A percentile compares a stretch with the other conserved stretches of the same genome.
Evolutionary conservation across 495 filamentous ascomycete genomes (phyloP).

Genomic region (Penicillium pancosmium): DNA sequence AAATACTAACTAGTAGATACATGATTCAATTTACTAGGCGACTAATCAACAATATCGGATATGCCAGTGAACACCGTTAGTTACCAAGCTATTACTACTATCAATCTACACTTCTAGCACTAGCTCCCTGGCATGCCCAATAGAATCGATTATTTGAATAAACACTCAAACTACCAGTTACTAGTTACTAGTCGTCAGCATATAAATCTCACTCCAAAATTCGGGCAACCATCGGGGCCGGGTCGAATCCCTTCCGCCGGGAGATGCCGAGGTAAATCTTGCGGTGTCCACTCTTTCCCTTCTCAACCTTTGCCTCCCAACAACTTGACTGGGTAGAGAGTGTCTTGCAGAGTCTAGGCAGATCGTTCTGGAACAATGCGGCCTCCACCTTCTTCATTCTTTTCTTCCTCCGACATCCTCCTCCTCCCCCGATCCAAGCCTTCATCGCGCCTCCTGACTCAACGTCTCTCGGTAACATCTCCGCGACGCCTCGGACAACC

Average conservation of each 20-base stretch:
- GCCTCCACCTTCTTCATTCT: constrained; percentile 15
- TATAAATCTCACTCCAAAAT: too few species aligned
- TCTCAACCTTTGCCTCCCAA: constrained; percentile 20
- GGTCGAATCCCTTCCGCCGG: neutral
- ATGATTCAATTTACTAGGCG: too few species aligned
- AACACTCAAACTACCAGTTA: too few species aligned
- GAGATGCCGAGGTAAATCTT: constrained; percentile 18
- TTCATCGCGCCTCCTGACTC: constrained; percentile 4
- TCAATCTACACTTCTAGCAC: too few species aligned
- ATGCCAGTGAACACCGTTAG: too few species aligned
- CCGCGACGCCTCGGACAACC: neutral
- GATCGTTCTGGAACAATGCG: constrained; percentile 17
- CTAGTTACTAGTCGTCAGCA: too few species aligned
- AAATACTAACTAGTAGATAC: too few species aligned
- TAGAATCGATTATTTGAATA: too few species aligned
- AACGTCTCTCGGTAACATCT: neutral
- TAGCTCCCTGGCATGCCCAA: too few species aligned
- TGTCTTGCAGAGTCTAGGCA: neutral
- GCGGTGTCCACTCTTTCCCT: constrained; percentile 7
- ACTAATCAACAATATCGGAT: too few species aligned
- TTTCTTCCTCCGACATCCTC: neutral
- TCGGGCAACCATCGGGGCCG: too few species aligned
- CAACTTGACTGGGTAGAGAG: constrained; percentile 4
- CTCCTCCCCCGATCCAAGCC: constrained; percentile 7
- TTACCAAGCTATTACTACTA: too few species aligned